Percentiles rank a stretch among this genome's conserved stretches.
Conservation (phyloP, 2,329 filamentous ascomycete species). For the Raffaelea ambrosiae region DNA sequence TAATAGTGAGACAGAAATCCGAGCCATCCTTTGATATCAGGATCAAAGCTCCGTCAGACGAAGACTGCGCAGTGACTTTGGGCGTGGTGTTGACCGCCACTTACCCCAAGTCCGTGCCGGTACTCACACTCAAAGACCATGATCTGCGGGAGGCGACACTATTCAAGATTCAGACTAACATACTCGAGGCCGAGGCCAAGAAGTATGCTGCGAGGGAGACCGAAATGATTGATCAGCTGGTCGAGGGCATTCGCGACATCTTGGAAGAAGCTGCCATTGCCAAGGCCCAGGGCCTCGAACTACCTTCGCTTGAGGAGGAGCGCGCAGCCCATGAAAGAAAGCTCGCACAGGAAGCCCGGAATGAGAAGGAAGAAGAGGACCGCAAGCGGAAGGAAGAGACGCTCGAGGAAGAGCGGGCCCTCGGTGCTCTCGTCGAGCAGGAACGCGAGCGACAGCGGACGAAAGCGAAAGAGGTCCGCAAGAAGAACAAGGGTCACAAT, state of each 20-base stretch:
- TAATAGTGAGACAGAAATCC: slow-evolving; percentile 48
- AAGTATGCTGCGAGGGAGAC: slow-evolving; percentile 43
- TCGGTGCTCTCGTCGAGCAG: slow-evolving; percentile 64
- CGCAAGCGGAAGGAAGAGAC: slow-evolving; percentile 46
- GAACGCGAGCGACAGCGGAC: slow-evolving; percentile 61
- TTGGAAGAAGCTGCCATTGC: slow-evolving; percentile 79
- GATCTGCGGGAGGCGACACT: slow-evolving; percentile 61
- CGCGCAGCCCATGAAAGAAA: slow-evolving; percentile 73
- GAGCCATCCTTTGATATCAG: slow-evolving; percentile 77
- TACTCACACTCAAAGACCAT: slow-evolving; percentile 59
- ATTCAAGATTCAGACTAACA: slow-evolving; percentile 58
- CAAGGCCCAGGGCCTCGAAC: slow-evolving; percentile 63
- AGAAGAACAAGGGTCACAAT: slow-evolving; percentile 44
- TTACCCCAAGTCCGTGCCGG: slow-evolving; percentile 77
- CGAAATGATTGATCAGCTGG: slow-evolving; percentile 56
- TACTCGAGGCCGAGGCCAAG: slow-evolving; percentile 47
- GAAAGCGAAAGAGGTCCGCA: slow-evolving; percentile 55
- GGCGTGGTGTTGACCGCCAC: slow-evolving; percentile 77
- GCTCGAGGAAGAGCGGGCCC: slow-evolving; percentile 60
- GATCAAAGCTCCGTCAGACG: slow-evolving; percentile 65
- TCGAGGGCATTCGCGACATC: slow-evolving; percentile 63
- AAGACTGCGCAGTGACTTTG: slow-evolving; percentile 63
- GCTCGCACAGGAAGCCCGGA: slow-evolving; percentile 38
- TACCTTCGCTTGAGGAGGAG: slow-evolving; percentile 85
- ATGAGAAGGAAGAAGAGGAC: slow-evolving; percentile 44